Conservation (phyloP, 257 asterid genomes). For the Cinchona pubescens region DNA sequence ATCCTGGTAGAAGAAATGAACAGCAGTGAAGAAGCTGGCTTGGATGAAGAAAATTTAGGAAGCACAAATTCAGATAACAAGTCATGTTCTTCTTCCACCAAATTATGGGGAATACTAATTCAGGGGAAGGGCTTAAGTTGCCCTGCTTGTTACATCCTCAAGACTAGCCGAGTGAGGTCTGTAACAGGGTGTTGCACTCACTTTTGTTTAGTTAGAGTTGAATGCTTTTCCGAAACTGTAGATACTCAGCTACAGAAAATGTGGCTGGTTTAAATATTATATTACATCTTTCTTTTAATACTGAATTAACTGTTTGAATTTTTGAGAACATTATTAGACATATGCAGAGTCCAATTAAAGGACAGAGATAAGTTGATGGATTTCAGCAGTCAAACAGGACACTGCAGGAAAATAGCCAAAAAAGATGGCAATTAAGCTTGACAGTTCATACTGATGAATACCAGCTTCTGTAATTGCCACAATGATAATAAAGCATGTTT, state of each 20-base stretch:
- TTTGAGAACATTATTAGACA: neutral
- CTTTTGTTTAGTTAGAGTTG: slow-evolving; percentile 28
- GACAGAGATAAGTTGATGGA: neutral
- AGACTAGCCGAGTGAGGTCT: slow-evolving; percentile 28
- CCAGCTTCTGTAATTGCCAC: neutral
- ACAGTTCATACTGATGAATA: neutral
- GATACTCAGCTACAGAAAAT: slow-evolving; percentile 23
- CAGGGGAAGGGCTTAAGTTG: slow-evolving; percentile 35
- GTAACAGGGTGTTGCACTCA: slow-evolving; percentile 36
- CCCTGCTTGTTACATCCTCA: slow-evolving; percentile 35
- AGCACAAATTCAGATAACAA: neutral
- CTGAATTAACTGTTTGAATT: neutral
- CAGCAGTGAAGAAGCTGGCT: neutral
- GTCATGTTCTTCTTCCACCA: slow-evolving; percentile 8
- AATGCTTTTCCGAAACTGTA: slow-evolving; percentile 25
- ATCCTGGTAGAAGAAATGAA: slow-evolving; percentile 33
- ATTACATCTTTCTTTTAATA: neutral
- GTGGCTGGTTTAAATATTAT: slow-evolving; percentile 35
- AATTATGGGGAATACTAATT: slow-evolving; percentile 33
- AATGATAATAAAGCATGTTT: neutral
- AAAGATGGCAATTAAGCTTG: too few species aligned
- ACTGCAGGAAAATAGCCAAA: neutral
- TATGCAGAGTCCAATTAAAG: neutral
- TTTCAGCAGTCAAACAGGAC: neutral
- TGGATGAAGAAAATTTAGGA: neutral